Evolutionary conservation across 75 land plant genomes (phyloP).

Genomic region (Cupressus sempervirens): DNA sequence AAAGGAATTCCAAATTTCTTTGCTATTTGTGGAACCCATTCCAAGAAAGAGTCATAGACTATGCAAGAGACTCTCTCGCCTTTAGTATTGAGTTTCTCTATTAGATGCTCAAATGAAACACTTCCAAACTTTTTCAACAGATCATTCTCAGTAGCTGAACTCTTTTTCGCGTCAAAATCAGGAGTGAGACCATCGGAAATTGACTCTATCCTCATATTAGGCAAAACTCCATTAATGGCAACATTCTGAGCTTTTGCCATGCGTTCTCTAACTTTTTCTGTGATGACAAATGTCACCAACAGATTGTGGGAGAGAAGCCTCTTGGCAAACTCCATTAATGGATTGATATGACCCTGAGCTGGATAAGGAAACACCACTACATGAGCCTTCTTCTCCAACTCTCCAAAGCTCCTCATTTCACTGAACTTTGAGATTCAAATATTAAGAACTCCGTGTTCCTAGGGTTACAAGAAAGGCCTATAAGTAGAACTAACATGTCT

Average conservation of each 20-base stretch:
- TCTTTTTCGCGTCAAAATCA: not conserved
- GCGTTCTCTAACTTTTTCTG: not conserved
- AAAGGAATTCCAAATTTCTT: conserved; percentile 27
- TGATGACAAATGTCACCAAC: not conserved
- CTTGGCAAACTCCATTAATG: conserved; percentile 6
- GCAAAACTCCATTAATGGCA: not conserved
- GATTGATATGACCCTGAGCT: conserved; percentile 14
- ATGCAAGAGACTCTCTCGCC: conserved; percentile 41
- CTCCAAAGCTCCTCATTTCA: not conserved
- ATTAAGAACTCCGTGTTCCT: no score
- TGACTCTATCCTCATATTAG: not conserved
- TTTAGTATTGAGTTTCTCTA: conserved; percentile 14
- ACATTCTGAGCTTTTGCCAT: not conserved
- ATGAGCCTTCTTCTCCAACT: not conserved
- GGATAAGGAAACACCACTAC: conserved; percentile 7
- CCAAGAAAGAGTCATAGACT: conserved; percentile 44
- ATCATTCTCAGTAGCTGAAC: not conserved
- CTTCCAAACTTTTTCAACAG: not conserved
- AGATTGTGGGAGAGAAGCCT: not conserved
- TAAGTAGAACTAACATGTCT: no score
- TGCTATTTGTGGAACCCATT: conserved; percentile 55
- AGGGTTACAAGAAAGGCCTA: no score
- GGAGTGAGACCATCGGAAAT: not conserved
- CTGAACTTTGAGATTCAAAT: no score
- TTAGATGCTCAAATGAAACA: conserved; percentile 17